Base-by-base conservation (phyloP, 371 early-diverging fungal genomes). In the Polyrhizophydium stewartii region DNA sequence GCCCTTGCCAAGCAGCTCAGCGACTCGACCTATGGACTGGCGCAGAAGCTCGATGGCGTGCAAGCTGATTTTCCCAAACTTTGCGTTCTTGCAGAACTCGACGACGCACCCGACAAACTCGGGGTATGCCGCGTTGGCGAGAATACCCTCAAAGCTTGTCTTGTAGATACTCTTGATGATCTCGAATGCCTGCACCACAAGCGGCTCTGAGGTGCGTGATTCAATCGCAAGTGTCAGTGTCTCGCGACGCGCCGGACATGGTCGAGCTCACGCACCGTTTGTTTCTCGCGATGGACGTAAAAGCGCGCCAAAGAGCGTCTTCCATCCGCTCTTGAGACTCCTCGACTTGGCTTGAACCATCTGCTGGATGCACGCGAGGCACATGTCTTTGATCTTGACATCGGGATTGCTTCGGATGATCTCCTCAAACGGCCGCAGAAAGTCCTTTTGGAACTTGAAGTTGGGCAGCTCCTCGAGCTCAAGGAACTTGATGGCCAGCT, bases 381-480 rank as follows among this genome's bases (percentile, higher is more conserved):
- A 92, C 92, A 94, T 92, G 70, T 96, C 97, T 72, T 93, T 92
- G 71, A 96, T 90, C 47, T 86, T 79, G 27, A 83, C 71, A 61
- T 89, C 87, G 0, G 83, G 76, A 56, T 89, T 89, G 62, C 88
- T 87, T 28, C 85, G 88, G 32, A 96, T 64, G 13, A 94, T 87
- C 61, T 89, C 82, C 22, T 88, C 90, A 77, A 94, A 96, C 28
- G 97, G 97, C 68, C 88, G 85, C 65, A 96, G 67, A 62, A 96
- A 94, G 71, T 94, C 94, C 66, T 93, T 92, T 76, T 96, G 95
- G 78, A 95, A 95, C 69, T 94, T 92, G 84, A 94, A 96, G 69
- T 93, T 89, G 19, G 92, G 86, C 55, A 96, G 69, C 74, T 96
- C 97, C 73, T 93, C 95, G 67, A 91, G 84, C 60, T 93, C 95